Conservation (phyloP, 441 rosid species). For the Adansonia rubrostipa region DNA sequence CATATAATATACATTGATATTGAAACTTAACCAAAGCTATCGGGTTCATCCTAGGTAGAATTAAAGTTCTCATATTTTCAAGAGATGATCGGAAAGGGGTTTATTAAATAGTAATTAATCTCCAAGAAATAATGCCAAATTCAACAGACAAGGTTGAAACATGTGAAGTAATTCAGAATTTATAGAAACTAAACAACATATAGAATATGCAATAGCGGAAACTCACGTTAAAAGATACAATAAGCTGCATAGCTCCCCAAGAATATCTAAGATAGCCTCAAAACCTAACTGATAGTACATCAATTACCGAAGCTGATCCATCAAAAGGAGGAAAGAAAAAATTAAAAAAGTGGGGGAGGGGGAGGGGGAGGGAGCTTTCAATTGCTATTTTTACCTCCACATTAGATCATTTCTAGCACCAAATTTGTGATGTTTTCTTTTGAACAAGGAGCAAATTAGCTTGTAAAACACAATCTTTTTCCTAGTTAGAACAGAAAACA, state of each 20-base stretch:
- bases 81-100: background rate
- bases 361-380: too few species aligned
- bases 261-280: background rate
- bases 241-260: background rate
- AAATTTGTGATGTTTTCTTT: background rate
- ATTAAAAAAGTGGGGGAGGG: too few species aligned
- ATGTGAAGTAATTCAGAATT: background rate
- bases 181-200: background rate
- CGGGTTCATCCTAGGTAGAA: background rate
- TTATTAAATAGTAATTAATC: background rate
- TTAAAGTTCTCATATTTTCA: background rate
- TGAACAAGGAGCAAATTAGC: background rate
- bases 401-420: background rate
- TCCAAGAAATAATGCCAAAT: background rate
- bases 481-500: background rate
- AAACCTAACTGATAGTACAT: background rate
- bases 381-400: background rate
- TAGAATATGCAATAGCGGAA: constrained; percentile 9
- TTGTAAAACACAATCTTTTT: background rate
- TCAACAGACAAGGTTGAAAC: background rate
- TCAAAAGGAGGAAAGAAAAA: too few species aligned
- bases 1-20: constrained; percentile 4
- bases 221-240: background rate
- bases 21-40: background rate
- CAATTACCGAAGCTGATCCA: too few species aligned